phyloP scores from a whole-genome alignment of 2,329 filamentous ascomycete species.

The Plenodomus tracheiphilus region DNA sequence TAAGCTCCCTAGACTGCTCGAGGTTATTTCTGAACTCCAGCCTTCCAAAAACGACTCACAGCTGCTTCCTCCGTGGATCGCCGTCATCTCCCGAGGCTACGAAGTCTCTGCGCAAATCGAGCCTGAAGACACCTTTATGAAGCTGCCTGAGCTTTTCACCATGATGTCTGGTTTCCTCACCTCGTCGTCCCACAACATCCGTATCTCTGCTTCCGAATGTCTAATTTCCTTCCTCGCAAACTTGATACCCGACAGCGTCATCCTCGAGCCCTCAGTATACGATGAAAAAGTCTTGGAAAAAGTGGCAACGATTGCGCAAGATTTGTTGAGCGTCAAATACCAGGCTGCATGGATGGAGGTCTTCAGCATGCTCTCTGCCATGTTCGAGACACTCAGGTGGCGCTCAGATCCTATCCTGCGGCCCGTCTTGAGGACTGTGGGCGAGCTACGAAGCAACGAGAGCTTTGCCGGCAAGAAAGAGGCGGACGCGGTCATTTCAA shows the following conservation, averaged over 20 bases:
- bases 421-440: conserved; percentile 75
- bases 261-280: conserved; percentile 86
- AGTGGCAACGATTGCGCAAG: conserved; percentile 71
- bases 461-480: conserved; percentile 94
- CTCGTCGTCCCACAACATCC: conserved; percentile 88
- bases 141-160: conserved; percentile 81
- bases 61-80: conserved; percentile 93
- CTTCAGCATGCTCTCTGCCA: conserved; percentile 82
- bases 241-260: conserved; percentile 79
- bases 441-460: conserved; percentile 83
- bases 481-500: conserved; percentile 85
- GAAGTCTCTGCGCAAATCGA: conserved; percentile 89
- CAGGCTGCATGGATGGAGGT: conserved; percentile 94
- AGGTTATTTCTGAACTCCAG: conserved; percentile 88
- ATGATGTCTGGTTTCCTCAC: conserved; percentile 81
- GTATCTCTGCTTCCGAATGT: conserved; percentile 92
- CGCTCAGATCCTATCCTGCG: conserved; percentile 76
- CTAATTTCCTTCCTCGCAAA: conserved; percentile 90
- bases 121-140: conserved; percentile 88
- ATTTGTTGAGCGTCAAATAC: conserved; percentile 84
- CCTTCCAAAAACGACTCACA: conserved; percentile 93
- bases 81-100: conserved; percentile 90
- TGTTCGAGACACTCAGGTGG: conserved; percentile 88
- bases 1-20: conserved; percentile 85
- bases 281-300: conserved; percentile 90